A percentile compares a stretch with the other conserved stretches of the same genome.
Evolutionary conservation across 2,329 filamentous ascomycete genomes (phyloP).

Genomic region (Leptographium galeiforme): DNA sequence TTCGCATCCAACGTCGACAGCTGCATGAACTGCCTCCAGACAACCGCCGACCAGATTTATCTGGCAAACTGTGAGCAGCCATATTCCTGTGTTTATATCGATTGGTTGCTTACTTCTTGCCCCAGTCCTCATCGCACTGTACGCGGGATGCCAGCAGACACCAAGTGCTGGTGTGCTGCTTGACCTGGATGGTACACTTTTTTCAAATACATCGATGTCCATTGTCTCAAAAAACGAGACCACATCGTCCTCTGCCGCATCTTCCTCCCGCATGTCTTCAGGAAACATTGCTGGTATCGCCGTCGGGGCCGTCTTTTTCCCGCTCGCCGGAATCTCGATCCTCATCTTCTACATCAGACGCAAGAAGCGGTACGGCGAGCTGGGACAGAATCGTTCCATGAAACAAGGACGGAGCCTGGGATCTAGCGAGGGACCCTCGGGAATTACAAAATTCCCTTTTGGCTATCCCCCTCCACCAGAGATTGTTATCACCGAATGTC

Average conservation of each 20-base stretch:
- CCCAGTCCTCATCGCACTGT: constrained; percentile 32
- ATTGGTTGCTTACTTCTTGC: not conserved
- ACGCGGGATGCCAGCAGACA: constrained; percentile 33
- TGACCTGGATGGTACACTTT: constrained; percentile 29
- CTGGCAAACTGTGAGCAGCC: constrained; percentile 33
- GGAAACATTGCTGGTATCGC: constrained; percentile 41
- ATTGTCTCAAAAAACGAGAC: constrained; percentile 22
- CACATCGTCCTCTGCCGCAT: constrained; percentile 12
- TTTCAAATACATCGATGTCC: constrained; percentile 22
- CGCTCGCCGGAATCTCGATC: constrained; percentile 28
- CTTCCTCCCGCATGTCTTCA: constrained; percentile 22
- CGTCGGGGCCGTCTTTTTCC: constrained; percentile 28
- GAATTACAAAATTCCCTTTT: not conserved
- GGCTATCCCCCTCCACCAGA: too few species aligned
- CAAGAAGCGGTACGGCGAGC: constrained; percentile 16
- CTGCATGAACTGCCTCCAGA: constrained; percentile 30
- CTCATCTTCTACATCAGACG: constrained; percentile 34
- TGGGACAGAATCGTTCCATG: not conserved
- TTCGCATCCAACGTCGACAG: constrained; percentile 20
- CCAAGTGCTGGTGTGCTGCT: constrained; percentile 24
- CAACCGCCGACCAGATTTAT: constrained; percentile 26
- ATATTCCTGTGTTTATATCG: not conserved
- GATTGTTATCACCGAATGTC: too few species aligned
- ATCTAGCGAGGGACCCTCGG: too few species aligned
- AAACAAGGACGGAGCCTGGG: too few species aligned